A percentile compares a stretch with the other conserved stretches of the same genome.
Evolutionary conservation across 2,329 filamentous ascomycete genomes (phyloP).

Genomic region (Fusarium brachygibbosum): DNA sequence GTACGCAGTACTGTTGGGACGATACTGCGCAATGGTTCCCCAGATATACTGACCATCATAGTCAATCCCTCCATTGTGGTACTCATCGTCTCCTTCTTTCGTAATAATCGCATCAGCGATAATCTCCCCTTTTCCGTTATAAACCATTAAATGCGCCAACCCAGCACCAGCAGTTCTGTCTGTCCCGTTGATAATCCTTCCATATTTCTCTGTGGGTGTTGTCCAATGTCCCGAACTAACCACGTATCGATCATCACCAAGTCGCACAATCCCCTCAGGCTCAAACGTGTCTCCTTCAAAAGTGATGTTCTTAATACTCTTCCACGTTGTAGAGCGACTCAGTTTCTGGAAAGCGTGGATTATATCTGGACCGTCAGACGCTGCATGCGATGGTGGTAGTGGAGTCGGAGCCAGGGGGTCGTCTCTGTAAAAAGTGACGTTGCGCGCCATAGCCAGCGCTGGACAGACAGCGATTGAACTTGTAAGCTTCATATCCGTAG

Average conservation of each 20-base stretch:
- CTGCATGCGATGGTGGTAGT: conserved; percentile 54
- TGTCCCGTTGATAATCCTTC: conserved; percentile 64
- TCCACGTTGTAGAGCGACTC: conserved; percentile 59
- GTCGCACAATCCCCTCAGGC: conserved; percentile 62
- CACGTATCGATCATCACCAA: conserved; percentile 60
- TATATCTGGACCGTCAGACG: conserved; percentile 54
- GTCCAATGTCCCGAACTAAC: conserved; percentile 62
- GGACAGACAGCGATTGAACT: conserved; percentile 38
- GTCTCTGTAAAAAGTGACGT: conserved; percentile 53
- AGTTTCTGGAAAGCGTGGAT: conserved; percentile 54
- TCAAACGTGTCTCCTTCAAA: conserved; percentile 63
- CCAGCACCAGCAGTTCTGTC: conserved; percentile 61
- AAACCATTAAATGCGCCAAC: conserved; percentile 61
- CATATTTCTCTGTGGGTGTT: conserved; percentile 55
- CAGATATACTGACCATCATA: conserved; percentile 63
- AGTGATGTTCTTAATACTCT: conserved; percentile 56
- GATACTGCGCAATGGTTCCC: conserved; percentile 62
- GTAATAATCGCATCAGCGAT: conserved; percentile 62
- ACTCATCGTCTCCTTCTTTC: conserved; percentile 54
- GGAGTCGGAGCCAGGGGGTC: conserved; percentile 52
- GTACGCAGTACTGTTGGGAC: conserved; percentile 61
- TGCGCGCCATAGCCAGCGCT: conserved; percentile 43
- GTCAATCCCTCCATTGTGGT: conserved; percentile 64
- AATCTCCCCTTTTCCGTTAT: conserved; percentile 57
- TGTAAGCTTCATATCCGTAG: conserved; percentile 37